Evolutionary conservation across 768 basidiomycete genomes (phyloP).

Genomic region (Tulasnella sp.): DNA sequence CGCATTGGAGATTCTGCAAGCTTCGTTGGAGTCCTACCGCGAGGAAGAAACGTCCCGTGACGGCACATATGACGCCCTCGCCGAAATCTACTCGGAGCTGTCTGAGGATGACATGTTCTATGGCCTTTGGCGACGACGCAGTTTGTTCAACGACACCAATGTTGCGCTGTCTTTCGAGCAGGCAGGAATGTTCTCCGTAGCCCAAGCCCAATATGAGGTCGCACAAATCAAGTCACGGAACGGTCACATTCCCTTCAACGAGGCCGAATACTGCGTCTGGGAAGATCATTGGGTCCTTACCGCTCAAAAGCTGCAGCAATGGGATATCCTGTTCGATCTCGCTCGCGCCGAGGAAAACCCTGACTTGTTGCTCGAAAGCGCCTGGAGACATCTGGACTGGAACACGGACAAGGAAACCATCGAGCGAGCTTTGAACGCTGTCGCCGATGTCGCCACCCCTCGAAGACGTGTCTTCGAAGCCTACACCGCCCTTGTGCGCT

Average conservation of each 20-base stretch:
- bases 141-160: slow-evolving; percentile 86
- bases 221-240: slow-evolving; percentile 82
- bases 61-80: slow-evolving; percentile 81
- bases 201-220: slow-evolving; percentile 78
- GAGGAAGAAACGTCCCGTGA: slow-evolving; percentile 77
- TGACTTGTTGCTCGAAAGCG: slow-evolving; percentile 89
- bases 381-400: slow-evolving; percentile 93
- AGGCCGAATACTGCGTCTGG: slow-evolving; percentile 96
- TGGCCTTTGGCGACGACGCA: slow-evolving; percentile 88
- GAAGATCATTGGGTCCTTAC: slow-evolving; percentile 98
- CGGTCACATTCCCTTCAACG: slow-evolving; percentile 82
- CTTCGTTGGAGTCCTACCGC: slow-evolving; percentile 69
- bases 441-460: slow-evolving; percentile 86
- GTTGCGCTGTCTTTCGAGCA: slow-evolving; percentile 86
- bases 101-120: slow-evolving; percentile 97
- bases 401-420: slow-evolving; percentile 58
- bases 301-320: slow-evolving; percentile 94
- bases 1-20: slow-evolving; percentile 76
- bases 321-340: slow-evolving; percentile 92
- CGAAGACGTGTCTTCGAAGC: slow-evolving; percentile 98
- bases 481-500: slow-evolving; percentile 80
- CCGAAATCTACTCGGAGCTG: slow-evolving; percentile 92
- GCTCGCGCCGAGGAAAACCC: slow-evolving; percentile 84
- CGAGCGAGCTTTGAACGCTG: slow-evolving; percentile 70
- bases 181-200: slow-evolving; percentile 95